A percentile compares a stretch with the other conserved stretches of the same genome.
Evolutionary conservation across 257 asterid species (phyloP).

Genomic region (Primulina tabacum): DNA sequence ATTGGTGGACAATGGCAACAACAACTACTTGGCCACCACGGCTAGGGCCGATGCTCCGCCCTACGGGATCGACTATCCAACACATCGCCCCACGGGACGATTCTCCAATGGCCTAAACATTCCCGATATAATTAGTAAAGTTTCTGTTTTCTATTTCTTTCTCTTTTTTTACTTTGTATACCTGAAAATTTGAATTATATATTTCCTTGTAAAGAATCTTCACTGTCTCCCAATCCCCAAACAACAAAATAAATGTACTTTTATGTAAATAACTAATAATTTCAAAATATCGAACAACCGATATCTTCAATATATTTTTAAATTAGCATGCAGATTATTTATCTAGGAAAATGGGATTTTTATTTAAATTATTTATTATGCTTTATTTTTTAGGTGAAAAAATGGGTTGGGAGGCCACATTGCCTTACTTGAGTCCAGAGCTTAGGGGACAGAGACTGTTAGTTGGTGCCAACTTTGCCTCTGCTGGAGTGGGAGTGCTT

Average conservation of each 20-base stretch:
- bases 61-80: conserved; percentile 65
- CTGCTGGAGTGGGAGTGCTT: conserved; percentile 86
- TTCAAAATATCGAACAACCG: too few species aligned
- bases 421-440: conserved; percentile 68
- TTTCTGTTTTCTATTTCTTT: neutral
- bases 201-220: too few species aligned
- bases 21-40: conserved; percentile 58
- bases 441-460: conserved; percentile 50
- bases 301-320: too few species aligned
- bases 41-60: conserved; percentile 84
- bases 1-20: conserved; percentile 72
- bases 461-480: conserved; percentile 87
- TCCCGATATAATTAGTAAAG: conserved; percentile 63
- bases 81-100: conserved; percentile 70
- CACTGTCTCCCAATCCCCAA: too few species aligned
- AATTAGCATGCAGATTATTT: neutral
- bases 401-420: conserved; percentile 55
- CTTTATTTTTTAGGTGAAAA: conserved; percentile 44
- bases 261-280: too few species aligned
- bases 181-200: too few species aligned
- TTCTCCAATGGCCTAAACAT: conserved; percentile 74
- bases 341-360: neutral
- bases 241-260: neutral
- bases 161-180: neutral
- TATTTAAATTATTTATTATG: neutral